Conservation (phyloP, 768 basidiomycete species). For the Kondoa subrosea region DNA sequence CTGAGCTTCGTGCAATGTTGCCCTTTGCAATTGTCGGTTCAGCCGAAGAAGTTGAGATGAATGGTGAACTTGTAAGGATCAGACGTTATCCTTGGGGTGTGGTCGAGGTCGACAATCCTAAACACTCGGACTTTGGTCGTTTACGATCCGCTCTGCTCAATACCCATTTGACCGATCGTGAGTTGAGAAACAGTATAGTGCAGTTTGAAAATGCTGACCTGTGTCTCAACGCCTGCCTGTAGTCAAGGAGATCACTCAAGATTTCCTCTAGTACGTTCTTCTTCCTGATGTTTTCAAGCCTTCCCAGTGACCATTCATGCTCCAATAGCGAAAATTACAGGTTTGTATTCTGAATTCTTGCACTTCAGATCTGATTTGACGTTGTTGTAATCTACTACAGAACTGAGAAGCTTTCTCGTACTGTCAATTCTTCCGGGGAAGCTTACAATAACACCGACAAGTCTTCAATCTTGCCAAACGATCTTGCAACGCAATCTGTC, state of each 20-base stretch:
- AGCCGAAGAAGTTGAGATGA: slow-evolving; percentile 86
- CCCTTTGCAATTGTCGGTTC: slow-evolving; percentile 96
- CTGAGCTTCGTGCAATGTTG: slow-evolving; percentile 75
- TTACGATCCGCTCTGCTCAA: slow-evolving; percentile 79
- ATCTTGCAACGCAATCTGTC: slow-evolving; percentile 88
- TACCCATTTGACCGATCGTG: slow-evolving; percentile 60
- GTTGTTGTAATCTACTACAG: slow-evolving; percentile 46
- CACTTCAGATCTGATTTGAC: not conserved
- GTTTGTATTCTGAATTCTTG: slow-evolving; percentile 43
- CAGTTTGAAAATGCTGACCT: too few species aligned
- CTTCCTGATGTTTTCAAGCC: not conserved
- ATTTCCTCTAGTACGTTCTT: slow-evolving; percentile 51
- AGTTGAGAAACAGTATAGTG: not conserved
- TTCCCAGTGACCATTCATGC: not conserved
- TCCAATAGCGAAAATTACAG: slow-evolving; percentile 21
- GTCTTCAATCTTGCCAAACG: slow-evolving; percentile 82
- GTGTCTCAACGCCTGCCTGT: not conserved
- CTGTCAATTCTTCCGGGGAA: slow-evolving; percentile 42
- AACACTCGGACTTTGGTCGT: slow-evolving; percentile 95
- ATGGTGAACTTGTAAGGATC: slow-evolving; percentile 77
- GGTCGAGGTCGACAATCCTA: slow-evolving; percentile 97
- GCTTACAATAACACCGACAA: slow-evolving; percentile 33
- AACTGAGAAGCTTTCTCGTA: slow-evolving; percentile 87
- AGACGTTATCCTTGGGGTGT: slow-evolving; percentile 97
- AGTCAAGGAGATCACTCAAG: slow-evolving; percentile 48